phyloP scores from a whole-genome alignment of 192 early-diverging fungal species.

The Mortierella hygrophila region DNA sequence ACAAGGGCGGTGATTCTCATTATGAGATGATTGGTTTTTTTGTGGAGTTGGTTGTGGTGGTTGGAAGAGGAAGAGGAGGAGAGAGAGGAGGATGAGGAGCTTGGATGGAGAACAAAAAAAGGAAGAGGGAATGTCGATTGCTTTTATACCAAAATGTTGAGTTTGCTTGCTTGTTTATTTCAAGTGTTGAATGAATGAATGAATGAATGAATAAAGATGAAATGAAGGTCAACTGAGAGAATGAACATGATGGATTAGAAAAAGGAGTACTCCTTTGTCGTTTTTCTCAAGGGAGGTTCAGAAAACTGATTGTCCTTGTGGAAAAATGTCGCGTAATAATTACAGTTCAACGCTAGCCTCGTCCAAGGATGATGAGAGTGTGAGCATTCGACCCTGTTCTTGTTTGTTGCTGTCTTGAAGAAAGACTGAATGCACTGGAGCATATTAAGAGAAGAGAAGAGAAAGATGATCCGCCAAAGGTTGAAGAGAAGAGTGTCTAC shows the following conservation, averaged over 20 bases:
- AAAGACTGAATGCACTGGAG: no score
- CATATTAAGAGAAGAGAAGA: no score
- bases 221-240: no score
- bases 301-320: background rate
- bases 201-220: background rate
- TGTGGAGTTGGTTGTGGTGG: background rate
- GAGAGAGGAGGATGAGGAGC: background rate
- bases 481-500: background rate
- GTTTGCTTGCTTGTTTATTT: background rate
- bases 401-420: no score
- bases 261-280: background rate
- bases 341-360: background rate
- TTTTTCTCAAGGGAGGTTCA: background rate
- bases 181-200: background rate
- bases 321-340: background rate
- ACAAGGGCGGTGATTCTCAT: slow-evolving; percentile 36
- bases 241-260: background rate
- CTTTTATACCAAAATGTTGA: background rate
- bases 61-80: background rate
- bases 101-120: background rate
- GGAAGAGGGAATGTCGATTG: slow-evolving; percentile 2
- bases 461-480: background rate
- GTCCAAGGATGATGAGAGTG: background rate
- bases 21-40: background rate
- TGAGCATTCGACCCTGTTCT: no score